phyloP scores from a whole-genome alignment of 2,329 filamentous ascomycete genomes.

The Pseudopithomyces maydicus region DNA sequence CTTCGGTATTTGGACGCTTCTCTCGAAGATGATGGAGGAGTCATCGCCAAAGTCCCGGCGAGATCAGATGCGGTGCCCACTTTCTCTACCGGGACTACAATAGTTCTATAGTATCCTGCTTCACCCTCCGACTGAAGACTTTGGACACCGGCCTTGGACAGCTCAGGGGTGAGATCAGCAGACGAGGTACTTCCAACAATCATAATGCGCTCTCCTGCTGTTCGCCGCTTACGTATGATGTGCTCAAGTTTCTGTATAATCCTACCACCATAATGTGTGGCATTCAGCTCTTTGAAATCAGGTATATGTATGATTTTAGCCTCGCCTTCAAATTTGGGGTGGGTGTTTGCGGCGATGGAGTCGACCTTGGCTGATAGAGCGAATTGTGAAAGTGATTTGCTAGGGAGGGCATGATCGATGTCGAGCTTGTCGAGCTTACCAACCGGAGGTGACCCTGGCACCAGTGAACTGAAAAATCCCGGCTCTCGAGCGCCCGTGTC shows the following conservation, averaged over 20 bases:
- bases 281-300: constrained; percentile 79
- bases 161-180: constrained; percentile 52
- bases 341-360: constrained; percentile 13
- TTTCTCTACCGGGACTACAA: constrained; percentile 34
- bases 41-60: not conserved
- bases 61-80: not conserved
- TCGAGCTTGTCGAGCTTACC: constrained; percentile 31
- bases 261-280: constrained; percentile 69
- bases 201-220: constrained; percentile 72
- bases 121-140: constrained; percentile 51
- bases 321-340: constrained; percentile 34
- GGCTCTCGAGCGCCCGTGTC: constrained; percentile 13
- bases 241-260: constrained; percentile 73
- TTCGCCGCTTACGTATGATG: constrained; percentile 73
- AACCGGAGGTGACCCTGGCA: constrained; percentile 20
- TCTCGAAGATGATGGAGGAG: constrained; percentile 4
- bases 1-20: constrained; percentile 41
- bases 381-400: constrained; percentile 17
- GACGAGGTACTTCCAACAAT: constrained; percentile 78
- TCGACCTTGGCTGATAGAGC: constrained; percentile 24
- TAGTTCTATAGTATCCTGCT: constrained; percentile 39
- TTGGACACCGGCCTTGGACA: constrained; percentile 51
- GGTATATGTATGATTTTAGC: constrained; percentile 76
- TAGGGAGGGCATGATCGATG: constrained; percentile 30
- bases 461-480: constrained; percentile 39